Evolutionary conservation across 768 basidiomycete genomes (phyloP).

Genomic region (Ramaria rubella): DNA sequence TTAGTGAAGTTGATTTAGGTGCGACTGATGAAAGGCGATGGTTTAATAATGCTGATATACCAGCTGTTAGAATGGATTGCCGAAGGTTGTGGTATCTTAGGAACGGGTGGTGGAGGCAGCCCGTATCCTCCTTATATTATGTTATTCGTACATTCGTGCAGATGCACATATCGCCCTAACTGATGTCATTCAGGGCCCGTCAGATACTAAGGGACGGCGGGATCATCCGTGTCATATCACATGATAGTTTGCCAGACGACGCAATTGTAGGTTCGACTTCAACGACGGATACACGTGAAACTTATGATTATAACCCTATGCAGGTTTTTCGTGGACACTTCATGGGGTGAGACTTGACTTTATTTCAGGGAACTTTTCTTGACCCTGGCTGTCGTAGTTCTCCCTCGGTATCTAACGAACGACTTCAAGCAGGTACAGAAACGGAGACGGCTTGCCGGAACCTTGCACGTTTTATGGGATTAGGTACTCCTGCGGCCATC

Average conservation of each 20-base stretch:
- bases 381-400: constrained; percentile 28
- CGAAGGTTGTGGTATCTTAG: constrained; percentile 56
- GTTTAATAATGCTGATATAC: no score
- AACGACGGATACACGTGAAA: constrained; percentile 27
- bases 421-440: constrained; percentile 12
- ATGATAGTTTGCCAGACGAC: constrained; percentile 36
- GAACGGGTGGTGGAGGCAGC: constrained; percentile 58
- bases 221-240: constrained; percentile 39
- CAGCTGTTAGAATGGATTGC: constrained; percentile 42
- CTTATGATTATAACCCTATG: constrained; percentile 31
- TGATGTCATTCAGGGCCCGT: constrained; percentile 23
- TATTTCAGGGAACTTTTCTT: not conserved
- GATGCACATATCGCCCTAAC: not conserved
- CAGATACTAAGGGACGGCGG: constrained; percentile 48
- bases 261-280: constrained; percentile 37
- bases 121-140: constrained; percentile 47
- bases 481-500: constrained; percentile 17
- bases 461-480: constrained; percentile 18
- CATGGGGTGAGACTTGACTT: constrained; percentile 30
- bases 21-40: no score
- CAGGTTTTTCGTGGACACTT: constrained; percentile 21
- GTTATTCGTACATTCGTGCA: constrained; percentile 1
- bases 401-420: constrained; percentile 3
- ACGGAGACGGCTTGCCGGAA: constrained; percentile 15
- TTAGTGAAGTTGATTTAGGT: constrained; percentile 39